Conservation (phyloP, 164 flowering plant species). For the Pachysandra terminalis region DNA sequence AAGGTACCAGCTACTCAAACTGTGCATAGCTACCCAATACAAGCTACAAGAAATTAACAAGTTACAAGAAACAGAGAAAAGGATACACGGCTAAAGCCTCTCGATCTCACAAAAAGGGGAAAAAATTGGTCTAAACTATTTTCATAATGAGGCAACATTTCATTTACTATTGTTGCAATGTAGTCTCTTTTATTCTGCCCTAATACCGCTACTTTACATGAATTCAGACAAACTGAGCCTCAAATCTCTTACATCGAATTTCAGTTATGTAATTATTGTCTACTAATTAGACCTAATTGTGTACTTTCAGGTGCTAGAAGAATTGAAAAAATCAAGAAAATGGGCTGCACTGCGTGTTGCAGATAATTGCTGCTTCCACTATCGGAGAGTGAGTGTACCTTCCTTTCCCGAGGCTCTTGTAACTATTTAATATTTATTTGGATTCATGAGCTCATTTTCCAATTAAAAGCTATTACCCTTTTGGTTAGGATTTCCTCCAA, state of each 20-base stretch:
- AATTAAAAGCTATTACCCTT: no score
- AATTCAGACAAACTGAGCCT: background rate
- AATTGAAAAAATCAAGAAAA: constrained; percentile 51
- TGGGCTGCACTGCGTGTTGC: constrained; percentile 87
- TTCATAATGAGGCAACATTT: no score
- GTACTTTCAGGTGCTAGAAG: constrained; percentile 46
- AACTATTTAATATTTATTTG: no score
- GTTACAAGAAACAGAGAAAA: no score
- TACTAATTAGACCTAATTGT: constrained; percentile 3
- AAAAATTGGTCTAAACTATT: no score
- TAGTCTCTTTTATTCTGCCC: background rate
- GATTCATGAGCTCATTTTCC: no score
- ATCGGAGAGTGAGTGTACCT: constrained; percentile 61
- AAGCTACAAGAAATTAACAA: no score
- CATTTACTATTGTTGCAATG: background rate
- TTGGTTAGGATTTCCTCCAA: no score
- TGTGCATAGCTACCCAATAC: no score
- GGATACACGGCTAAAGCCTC: no score
- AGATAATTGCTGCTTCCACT: constrained; percentile 88
- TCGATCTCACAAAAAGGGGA: no score
- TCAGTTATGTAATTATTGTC: background rate
- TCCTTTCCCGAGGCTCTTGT: background rate
- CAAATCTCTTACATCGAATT: background rate
- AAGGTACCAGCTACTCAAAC: no score
- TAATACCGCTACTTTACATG: background rate